A percentile compares a stretch with the other conserved stretches of the same genome.
phyloP scores from a whole-genome alignment of 1,284 basidiomycete genomes.

The Ganoderma lingzhi region DNA sequence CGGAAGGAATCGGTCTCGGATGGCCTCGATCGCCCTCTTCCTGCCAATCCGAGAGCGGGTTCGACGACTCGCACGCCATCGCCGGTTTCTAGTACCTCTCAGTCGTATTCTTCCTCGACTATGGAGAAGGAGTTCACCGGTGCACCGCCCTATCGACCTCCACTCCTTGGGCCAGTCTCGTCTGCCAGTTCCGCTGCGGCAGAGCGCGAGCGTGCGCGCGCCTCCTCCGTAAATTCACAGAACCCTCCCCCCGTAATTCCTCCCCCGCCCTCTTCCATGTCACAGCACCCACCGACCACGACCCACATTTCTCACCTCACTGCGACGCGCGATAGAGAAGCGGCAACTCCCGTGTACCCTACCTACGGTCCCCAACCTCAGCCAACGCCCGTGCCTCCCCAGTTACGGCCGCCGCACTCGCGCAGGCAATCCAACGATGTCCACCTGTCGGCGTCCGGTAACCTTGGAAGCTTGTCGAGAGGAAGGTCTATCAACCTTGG shows the following conservation, averaged over 20 bases:
- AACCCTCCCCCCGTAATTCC: conserved; percentile 17
- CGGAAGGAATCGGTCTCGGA: conserved; percentile 27
- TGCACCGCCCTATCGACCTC: conserved; percentile 12
- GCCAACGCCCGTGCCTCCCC: conserved; percentile 5
- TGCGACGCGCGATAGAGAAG: conserved; percentile 23
- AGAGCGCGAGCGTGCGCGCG: conserved; percentile 30
- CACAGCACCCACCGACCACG: conserved; percentile 20
- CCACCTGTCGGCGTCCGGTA: conserved; percentile 9
- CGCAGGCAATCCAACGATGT: conserved; percentile 28
- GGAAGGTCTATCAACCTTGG: conserved; percentile 23
- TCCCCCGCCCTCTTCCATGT: conserved; percentile 20
- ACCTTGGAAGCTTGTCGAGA: conserved; percentile 27
- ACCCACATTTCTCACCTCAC: conserved; percentile 23
- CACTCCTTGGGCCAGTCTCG: conserved; percentile 21
- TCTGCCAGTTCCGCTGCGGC: conserved; percentile 28
- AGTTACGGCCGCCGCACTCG: conserved; percentile 21
- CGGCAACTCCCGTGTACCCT: conserved; percentile 20
- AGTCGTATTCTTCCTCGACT: conserved; percentile 18
- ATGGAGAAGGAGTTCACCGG: conserved; percentile 19
- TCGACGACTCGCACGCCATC: conserved; percentile 31
- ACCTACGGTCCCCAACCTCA: conserved; percentile 25
- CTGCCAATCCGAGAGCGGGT: conserved; percentile 19
- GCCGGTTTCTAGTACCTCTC: conserved; percentile 27
- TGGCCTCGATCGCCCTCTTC: conserved; percentile 20
- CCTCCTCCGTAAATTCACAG: conserved; percentile 32